Evolutionary conservation across 352 stramenopile genomes (phyloP), one percentile per base, ranked within the genome.

Genomic region (Globisporangium viniferum): DNA sequence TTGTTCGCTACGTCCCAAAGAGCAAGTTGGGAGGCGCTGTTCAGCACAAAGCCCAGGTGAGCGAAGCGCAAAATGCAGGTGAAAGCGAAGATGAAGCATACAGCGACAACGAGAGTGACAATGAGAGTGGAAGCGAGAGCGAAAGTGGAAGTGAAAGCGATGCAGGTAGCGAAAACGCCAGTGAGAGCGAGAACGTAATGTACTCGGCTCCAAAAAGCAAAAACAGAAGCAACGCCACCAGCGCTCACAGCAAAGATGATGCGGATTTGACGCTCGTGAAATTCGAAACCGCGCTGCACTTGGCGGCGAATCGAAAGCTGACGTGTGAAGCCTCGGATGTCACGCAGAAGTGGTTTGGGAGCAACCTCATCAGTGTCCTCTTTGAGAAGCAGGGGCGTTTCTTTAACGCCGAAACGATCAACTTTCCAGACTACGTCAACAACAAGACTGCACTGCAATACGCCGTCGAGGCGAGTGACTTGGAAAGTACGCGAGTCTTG

Each of bases 371-470:
- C n/a, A 68, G 73, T 0, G 66, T 87, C 1, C 64, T 92, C 35
- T 62, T 89, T 14, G 66, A 77, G n/a, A 82, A 84, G 48, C 65
- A 67, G 0, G 71, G 74, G 0, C 66, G 71, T 4, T 18, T 79
- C 4, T 82, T 89, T 48, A 65, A 75, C 12, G 69, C 78, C 58
- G 73, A 63, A 1, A 67, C 76, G 1, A 63, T 91, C 41, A 84
- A 90, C 56, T 79, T 87, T 31, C 62, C 79, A 0, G 74, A 86
- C 36, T 80, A 78, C 14, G 56, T 54, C n/a, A 79, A 64, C 18
- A 79, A 81, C 31, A 89, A 86, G 64, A 92, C 86, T 0, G 73
- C 86, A 5, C 62, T 94, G 33, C 71, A 87, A 62, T 87, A 77
- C 53, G 84, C 86, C 29, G 78, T 92, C 2, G 65, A 84, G 41